These are phyloP conservation scores for Podospora sp. DNA, from an alignment of 495 filamentous ascomycete species.

Conservation along the genomic window DNA sequence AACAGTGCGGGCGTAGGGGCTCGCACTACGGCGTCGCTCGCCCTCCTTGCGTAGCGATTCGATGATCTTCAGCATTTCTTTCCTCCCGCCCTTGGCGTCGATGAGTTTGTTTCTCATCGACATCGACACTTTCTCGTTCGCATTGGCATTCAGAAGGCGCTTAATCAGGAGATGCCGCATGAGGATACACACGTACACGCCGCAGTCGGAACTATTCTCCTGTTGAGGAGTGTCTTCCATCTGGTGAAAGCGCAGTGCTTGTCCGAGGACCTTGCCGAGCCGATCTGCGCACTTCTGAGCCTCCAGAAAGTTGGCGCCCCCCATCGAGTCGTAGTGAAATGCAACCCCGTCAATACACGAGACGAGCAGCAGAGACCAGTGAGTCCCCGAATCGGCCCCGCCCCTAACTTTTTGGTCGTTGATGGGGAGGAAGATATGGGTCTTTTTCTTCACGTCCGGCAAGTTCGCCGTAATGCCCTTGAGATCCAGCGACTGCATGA, in stretches of 20 bases:
- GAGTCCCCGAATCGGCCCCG: conserved; percentile 82
- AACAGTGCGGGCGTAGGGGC: conserved; percentile 21
- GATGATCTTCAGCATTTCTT: conserved; percentile 87
- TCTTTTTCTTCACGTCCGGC: conserved; percentile 76
- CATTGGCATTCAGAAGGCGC: conserved; percentile 73
- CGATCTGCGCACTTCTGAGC: conserved; percentile 67
- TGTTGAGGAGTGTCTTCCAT: conserved; percentile 87
- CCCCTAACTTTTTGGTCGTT: conserved; percentile 82
- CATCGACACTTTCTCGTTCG: conserved; percentile 87
- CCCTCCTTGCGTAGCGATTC: conserved; percentile 81
- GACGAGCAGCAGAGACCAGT: conserved; percentile 95
- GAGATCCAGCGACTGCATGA: conserved; percentile 80
- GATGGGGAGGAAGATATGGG: conserved; percentile 95
- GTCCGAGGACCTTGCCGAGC: conserved; percentile 68
- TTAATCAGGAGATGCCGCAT: conserved; percentile 89
- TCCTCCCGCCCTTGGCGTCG: conserved; percentile 73
- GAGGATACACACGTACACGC: conserved; percentile 90
- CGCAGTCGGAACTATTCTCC: conserved; percentile 90
- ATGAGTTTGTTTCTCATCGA: conserved; percentile 78
- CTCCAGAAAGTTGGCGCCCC: conserved; percentile 72
- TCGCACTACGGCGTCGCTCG: conserved; percentile 61
- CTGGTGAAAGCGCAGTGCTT: conserved; percentile 68
- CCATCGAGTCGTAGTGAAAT: conserved; percentile 96
- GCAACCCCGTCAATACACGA: conserved; percentile 84
- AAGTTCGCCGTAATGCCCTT: conserved; percentile 69